Base-by-base conservation (phyloP, 306 rosid species). In the Trifolium repens region DNA sequence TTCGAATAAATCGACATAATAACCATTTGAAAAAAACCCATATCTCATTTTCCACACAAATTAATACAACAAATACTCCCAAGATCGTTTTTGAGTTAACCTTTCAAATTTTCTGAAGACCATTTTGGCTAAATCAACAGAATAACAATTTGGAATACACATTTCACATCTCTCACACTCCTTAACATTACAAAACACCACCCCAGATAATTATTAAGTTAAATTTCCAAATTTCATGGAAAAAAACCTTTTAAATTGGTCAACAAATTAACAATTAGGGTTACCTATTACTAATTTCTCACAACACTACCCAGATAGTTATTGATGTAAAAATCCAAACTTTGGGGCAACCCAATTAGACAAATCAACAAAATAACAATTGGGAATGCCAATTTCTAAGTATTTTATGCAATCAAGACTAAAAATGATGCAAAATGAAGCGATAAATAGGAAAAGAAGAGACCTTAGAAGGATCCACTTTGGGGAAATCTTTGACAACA, bases 391-490 rank as follows among this genome's bases (percentile, higher is more conserved):
- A 13, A 32, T 43, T 79, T 14, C 13, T 61, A 12, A 7, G 42
- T 22, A 14, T 15, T 43, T 34, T 39, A 15, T 17, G 7, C 9
- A 59, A 46, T 16, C 1, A 75, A 58, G 14, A 55, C 5, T 19
- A 12, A 0, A 12, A 59, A 59, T 4, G 6, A 81, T 43, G 60
- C 16, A 59, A 61, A 86, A 17, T 8, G 42, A 37, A 71, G 17
- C n/a, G 70, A 67, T 9, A 10, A 46, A 24, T 3, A 13, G 14
- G 3, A 37, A 30, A 26, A 27, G 35, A 46, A n/a, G 10, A 26
- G 39, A 92, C 99, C 99, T 80, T 83, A 26, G 96, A 86, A 72
- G 99, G 96, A 84, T 94, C 97, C 15, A 94, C 87, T 88, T 91
- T 94, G 77, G 96, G 97, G 87, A 87, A 92, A 83, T 89, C 78